Conservation (phyloP, 1,284 basidiomycete genomes). For the Somion occarium region DNA sequence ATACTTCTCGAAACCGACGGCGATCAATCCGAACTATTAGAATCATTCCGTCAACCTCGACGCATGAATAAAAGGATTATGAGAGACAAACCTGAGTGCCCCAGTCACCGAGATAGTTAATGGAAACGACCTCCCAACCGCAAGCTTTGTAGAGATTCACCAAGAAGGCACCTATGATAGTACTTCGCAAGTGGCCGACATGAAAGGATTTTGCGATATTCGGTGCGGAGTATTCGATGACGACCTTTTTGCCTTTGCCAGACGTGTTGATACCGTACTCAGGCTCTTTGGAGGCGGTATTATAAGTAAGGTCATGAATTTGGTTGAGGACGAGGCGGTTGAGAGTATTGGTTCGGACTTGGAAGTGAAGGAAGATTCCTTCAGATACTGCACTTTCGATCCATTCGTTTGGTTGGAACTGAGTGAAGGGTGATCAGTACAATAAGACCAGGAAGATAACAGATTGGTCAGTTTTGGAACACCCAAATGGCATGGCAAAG, state of each 20-base stretch:
- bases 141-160: constrained; percentile 89
- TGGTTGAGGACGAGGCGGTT: constrained; percentile 77
- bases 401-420: constrained; percentile 70
- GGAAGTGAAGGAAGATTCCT: constrained; percentile 83
- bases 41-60: constrained; percentile 1
- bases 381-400: constrained; percentile 65
- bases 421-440: background rate
- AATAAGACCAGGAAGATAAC: too few species aligned
- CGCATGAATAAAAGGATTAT: background rate
- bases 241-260: constrained; percentile 77
- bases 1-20: constrained; percentile 90
- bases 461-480: too few species aligned
- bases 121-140: constrained; percentile 87
- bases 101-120: constrained; percentile 97
- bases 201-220: constrained; percentile 99
- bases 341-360: constrained; percentile 68
- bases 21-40: constrained; percentile 77
- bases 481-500: too few species aligned
- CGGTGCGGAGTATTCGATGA: constrained; percentile 92
- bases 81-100: constrained; percentile 71
- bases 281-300: constrained; percentile 45
- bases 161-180: constrained; percentile 96
- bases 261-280: constrained; percentile 73
- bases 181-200: constrained; percentile 94
- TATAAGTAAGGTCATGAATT: constrained; percentile 72